phyloP scores from a whole-genome alignment of 257 asterid genomes.

The Voacanga thouarsii region DNA sequence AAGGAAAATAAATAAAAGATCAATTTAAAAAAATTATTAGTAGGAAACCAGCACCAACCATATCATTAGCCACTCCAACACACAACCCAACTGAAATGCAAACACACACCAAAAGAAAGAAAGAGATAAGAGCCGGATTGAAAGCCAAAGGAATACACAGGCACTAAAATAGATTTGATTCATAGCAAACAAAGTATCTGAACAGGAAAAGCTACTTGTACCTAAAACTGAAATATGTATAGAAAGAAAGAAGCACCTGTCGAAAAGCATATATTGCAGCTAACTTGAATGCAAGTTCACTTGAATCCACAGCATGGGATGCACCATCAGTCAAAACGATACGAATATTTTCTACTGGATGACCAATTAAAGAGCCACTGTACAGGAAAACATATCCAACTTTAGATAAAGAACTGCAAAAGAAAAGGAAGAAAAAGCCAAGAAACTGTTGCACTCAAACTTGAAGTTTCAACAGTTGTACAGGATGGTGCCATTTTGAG shows the following conservation, averaged over 20 bases:
- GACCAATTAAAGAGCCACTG: conserved; percentile 99
- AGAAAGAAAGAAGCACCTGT: conserved; percentile 56
- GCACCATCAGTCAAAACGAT: conserved; percentile 87
- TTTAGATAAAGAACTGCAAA: neutral
- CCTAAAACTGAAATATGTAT: neutral
- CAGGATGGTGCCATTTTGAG: neutral
- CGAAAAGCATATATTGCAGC: conserved; percentile 97
- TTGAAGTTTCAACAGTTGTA: neutral
- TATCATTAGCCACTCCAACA: neutral
- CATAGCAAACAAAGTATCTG: neutral
- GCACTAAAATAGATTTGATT: neutral
- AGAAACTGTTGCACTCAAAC: neutral
- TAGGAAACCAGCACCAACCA: neutral
- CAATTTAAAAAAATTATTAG: neutral
- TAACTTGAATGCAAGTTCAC: conserved; percentile 98
- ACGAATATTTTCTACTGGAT: conserved; percentile 92
- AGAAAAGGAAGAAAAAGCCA: neutral
- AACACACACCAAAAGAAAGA: neutral
- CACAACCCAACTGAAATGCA: neutral
- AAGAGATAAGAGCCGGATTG: neutral
- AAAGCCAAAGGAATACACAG: neutral
- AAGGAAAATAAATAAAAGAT: conserved; percentile 11
- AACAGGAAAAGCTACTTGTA: neutral
- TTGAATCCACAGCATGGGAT: conserved; percentile 96
- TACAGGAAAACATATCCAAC: conserved; percentile 18